Evolutionary conservation across 148 eudicot species (phyloP).

Genomic region (Vaccinium macrocarpon): DNA sequence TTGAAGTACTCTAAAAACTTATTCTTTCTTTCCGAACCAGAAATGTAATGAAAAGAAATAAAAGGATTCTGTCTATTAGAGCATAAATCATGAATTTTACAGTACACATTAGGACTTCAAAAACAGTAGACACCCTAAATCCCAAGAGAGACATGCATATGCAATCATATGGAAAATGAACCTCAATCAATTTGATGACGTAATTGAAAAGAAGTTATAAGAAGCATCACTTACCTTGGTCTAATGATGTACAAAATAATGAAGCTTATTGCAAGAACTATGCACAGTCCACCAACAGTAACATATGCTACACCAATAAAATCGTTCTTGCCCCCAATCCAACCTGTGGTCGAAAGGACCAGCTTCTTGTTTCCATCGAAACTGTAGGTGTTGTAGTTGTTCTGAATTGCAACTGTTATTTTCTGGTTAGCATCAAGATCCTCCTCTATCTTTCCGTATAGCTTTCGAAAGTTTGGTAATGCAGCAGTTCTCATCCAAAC

Average conservation of each 20-base stretch:
- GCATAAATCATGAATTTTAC: background rate
- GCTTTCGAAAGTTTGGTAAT: slow-evolving; percentile 43
- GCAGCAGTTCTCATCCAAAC: slow-evolving; percentile 66
- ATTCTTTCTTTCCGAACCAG: background rate
- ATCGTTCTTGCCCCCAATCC: slow-evolving; percentile 58
- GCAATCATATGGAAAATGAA: slow-evolving; percentile 10
- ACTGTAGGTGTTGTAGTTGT: slow-evolving; percentile 50
- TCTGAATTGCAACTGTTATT: slow-evolving; percentile 30
- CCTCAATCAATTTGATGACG: background rate
- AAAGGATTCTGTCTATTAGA: too few relatives aligned
- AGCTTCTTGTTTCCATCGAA: slow-evolving; percentile 44
- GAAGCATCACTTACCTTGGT: slow-evolving; percentile 52
- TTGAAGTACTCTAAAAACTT: too few relatives aligned
- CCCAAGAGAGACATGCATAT: background rate
- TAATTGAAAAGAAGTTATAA: background rate
- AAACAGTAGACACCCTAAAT: background rate
- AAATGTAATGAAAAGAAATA: background rate
- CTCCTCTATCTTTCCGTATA: slow-evolving; percentile 45
- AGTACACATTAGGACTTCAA: background rate
- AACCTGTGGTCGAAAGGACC: slow-evolving; percentile 50
- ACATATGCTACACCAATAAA: slow-evolving; percentile 49
- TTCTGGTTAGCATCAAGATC: slow-evolving; percentile 38
- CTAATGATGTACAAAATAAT: slow-evolving; percentile 53
- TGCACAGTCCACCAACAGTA: slow-evolving; percentile 54
- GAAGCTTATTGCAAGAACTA: slow-evolving; percentile 55